phyloP scores from a whole-genome alignment of 768 basidiomycete genomes.

The Agrocybe praecox region DNA sequence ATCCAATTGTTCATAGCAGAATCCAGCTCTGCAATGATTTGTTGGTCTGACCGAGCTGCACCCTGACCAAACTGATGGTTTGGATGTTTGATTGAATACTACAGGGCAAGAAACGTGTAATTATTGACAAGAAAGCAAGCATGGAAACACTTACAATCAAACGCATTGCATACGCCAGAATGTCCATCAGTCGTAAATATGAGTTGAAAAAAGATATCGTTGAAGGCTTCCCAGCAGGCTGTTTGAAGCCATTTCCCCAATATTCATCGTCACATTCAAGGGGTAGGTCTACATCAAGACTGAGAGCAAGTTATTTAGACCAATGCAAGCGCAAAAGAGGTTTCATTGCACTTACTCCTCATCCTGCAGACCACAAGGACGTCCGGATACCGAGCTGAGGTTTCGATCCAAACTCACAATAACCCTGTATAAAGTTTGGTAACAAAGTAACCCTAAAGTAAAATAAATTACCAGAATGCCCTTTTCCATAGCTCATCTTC shows the following conservation, averaged over 20 bases:
- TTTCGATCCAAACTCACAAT: conserved; percentile 44
- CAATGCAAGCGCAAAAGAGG: not conserved
- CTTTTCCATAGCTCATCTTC: conserved; percentile 81
- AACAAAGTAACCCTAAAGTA: too few relatives aligned
- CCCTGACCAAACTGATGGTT: conserved; percentile 49
- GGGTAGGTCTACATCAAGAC: conserved; percentile 72
- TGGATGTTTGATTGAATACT: conserved; percentile 59
- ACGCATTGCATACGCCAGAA: conserved; percentile 60
- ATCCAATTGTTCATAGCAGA: conserved; percentile 81
- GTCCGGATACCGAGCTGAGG: conserved; percentile 23
- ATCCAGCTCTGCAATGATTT: conserved; percentile 72
- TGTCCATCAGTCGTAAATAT: conserved; percentile 57
- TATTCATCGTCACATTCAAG: conserved; percentile 71
- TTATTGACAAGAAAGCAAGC: not conserved
- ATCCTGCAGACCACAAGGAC: conserved; percentile 75
- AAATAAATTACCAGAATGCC: conserved; percentile 51
- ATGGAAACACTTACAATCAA: conserved; percentile 46
- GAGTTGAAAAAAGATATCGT: conserved; percentile 57
- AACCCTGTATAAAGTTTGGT: conserved; percentile 45
- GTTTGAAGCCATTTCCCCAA: conserved; percentile 68
- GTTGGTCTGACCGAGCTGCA: conserved; percentile 56
- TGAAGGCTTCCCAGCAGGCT: conserved; percentile 62
- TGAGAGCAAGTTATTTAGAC: conserved; percentile 20
- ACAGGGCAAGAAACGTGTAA: conserved; percentile 47
- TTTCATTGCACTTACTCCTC: conserved; percentile 51